Percentiles rank a stretch among this genome's conserved stretches.
phyloP scores from a whole-genome alignment of 2,329 filamentous ascomycete species.

The Penicillium vulpinum region DNA sequence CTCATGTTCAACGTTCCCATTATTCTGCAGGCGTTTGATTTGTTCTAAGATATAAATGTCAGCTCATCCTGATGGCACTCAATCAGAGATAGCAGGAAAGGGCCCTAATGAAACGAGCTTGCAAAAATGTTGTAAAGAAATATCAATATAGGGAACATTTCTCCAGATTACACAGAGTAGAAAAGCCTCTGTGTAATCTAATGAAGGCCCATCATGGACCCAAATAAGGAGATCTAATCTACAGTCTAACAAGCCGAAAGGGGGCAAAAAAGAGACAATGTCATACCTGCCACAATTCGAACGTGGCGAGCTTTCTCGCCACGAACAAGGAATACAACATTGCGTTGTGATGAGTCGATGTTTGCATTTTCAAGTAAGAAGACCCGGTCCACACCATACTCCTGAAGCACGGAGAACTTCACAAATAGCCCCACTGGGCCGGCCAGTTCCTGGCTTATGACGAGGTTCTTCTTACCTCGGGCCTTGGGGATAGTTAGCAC shows the following conservation, averaged over 20 bases:
- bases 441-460: conserved; percentile 86
- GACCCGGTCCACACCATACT: conserved; percentile 97
- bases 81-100: conserved; percentile 38
- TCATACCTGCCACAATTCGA: conserved; percentile 82
- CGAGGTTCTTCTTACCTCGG: conserved; percentile 96
- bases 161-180: conserved; percentile 58
- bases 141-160: conserved; percentile 52
- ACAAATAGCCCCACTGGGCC: conserved; percentile 88
- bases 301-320: conserved; percentile 86
- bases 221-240: conserved; percentile 2
- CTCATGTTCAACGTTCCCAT: conserved; percentile 88
- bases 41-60: conserved; percentile 67
- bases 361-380: conserved; percentile 97
- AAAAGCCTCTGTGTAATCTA: conserved; percentile 58
- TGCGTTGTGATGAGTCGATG: conserved; percentile 89
- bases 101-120: conserved; percentile 48
- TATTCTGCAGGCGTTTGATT: conserved; percentile 83
- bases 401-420: conserved; percentile 91
- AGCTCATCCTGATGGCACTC: conserved; percentile 60
- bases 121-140: conserved; percentile 18
- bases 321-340: conserved; percentile 89
- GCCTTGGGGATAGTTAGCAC: conserved; percentile 60
- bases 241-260: conserved; percentile 5
- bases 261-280: conserved; percentile 12
- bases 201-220: conserved; percentile 50